Evolutionary conservation across 2,329 filamentous ascomycete species (phyloP).

Genomic region (Fusarium devonianum): DNA sequence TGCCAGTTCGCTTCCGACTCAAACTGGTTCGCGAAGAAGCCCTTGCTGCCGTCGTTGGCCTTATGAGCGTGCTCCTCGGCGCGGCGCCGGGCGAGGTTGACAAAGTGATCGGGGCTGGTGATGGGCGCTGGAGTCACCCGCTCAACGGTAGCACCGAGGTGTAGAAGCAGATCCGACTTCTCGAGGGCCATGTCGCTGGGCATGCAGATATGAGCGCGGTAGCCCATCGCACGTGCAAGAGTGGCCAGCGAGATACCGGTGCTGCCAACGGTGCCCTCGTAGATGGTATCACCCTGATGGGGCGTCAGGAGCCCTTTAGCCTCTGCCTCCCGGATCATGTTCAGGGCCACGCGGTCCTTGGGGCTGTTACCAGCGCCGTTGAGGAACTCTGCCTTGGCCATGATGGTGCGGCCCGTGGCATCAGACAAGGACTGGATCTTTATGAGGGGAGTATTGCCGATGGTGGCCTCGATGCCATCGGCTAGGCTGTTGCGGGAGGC

Average conservation of each 20-base stretch:
- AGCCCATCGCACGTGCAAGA: slow-evolving; percentile 85
- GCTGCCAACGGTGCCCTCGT: slow-evolving; percentile 95
- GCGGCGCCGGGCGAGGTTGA: slow-evolving; percentile 84
- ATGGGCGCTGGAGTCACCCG: slow-evolving; percentile 91
- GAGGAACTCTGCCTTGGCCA: slow-evolving; percentile 95
- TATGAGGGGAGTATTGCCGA: slow-evolving; percentile 91
- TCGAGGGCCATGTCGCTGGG: slow-evolving; percentile 88
- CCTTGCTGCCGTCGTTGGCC: slow-evolving; percentile 67
- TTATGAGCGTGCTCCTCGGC: slow-evolving; percentile 75
- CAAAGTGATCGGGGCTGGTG: slow-evolving; percentile 90
- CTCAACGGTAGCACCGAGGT: slow-evolving; percentile 92
- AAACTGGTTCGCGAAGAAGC: slow-evolving; percentile 97
- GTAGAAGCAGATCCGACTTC: slow-evolving; percentile 87
- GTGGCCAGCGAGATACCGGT: slow-evolving; percentile 95
- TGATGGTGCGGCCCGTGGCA: slow-evolving; percentile 85
- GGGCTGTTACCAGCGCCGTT: slow-evolving; percentile 94
- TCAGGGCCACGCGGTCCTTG: slow-evolving; percentile 92
- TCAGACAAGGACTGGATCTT: slow-evolving; percentile 84
- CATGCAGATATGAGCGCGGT: slow-evolving; percentile 96
- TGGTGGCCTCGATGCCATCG: slow-evolving; percentile 87
- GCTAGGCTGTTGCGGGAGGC: slow-evolving; percentile 55
- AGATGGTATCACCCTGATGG: slow-evolving; percentile 88
- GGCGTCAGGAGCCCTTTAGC: slow-evolving; percentile 76
- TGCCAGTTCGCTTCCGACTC: slow-evolving; percentile 89
- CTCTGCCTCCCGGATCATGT: slow-evolving; percentile 87